Base-by-base conservation (phyloP, 441 rosid species). In the Metrosideros polymorpha region DNA sequence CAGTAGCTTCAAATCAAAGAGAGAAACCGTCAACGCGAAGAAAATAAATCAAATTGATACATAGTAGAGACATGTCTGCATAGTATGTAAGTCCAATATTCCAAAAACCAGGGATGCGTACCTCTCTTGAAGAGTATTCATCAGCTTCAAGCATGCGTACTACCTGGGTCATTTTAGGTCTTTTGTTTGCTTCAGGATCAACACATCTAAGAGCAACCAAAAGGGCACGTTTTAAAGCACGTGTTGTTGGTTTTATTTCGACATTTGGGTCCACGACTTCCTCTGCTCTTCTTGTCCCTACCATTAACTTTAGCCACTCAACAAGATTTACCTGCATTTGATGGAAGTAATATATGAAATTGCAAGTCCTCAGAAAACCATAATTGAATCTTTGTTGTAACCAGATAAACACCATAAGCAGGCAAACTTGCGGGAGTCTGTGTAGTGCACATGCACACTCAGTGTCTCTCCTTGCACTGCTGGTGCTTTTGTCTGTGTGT, bases 131-230 rank as follows among this genome's bases (percentile, higher is more conserved):
- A 42, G 87, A 63, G 84, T 85, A 77, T 19, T 85, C 87, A 53
- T 85, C 87, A 5, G 84, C 83, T 77, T 85, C 87, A 71, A 85
- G 87, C 87, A 85, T 85, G 30, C 84, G 83, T 32, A 77, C 84
- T 22, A 85, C 87, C 71, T 85, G 87, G 66, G 71, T 76, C 87
- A 85, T 85, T 85, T 85, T 85, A 39, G 87, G 87, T 79, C 87
- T 85, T 42, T 77, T 77, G 25, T 85, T 83, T 0, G 87, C 50
- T 52, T 85, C 87, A 77, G 84, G 87, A 77, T 85, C 87, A 1
- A 85, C 87, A 53, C 87, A 85, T 79, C 87, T 77, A 6, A 85
- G 87, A 15, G 87, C 76, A 6, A 85, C 84, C 55, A 85, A 53
- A 54, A 85, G 87, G 55, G 63, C 51, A 35, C 87, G 84, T 54